Evolutionary conservation across 1,284 basidiomycete genomes (phyloP), one percentile per base, ranked within the genome.

Genomic region (Cryptococcus sp.): DNA sequence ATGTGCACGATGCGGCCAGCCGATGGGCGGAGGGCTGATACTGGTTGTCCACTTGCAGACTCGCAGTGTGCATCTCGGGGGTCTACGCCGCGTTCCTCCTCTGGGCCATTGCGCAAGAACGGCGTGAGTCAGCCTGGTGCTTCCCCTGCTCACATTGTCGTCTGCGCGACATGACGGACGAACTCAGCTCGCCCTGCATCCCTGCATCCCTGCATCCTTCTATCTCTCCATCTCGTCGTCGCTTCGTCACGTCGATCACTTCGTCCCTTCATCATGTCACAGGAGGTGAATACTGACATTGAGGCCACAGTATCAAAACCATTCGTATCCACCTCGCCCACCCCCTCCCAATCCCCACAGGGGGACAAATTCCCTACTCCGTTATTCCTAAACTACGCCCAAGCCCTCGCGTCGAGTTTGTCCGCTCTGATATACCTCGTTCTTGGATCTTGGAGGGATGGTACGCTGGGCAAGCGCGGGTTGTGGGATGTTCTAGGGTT

Each of bases 101-200:
- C 55, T 95, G 91, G 91, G 91, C 91, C 16, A 87, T 95, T 56
- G 90, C 91, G 17, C 92, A 95, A 81, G 91, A 95, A 81, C 83
- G 91, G 80, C 75, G 91, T 93, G 79, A 73, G 87, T 81, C 11
- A 10, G 11, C 10, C 27, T 31, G 27, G 13, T 35, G 13, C 13
- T 8, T 35, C 27, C 41, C 20, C 47, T 17, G 51, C 19, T n/a
- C 23, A 38, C 7, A 16, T 50, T 40, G 13, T 20, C 22, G 35
- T 16, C 25, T 17, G 22, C 15, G 31, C 31, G 23, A 17, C 46
- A 11, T 41, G 39, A 11, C 39, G n/a, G n/a, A 41, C 11, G 11
- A 41, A 41, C 11, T 6, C 11, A 22, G 13, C 13, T 8, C 10
- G n/a, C 41, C 20, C 47, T 35, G 13, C 13, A 3, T 35, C 27